Base-by-base conservation (phyloP, 1,139 yeast genomes). In the Taphrina wiesneri region DNA sequence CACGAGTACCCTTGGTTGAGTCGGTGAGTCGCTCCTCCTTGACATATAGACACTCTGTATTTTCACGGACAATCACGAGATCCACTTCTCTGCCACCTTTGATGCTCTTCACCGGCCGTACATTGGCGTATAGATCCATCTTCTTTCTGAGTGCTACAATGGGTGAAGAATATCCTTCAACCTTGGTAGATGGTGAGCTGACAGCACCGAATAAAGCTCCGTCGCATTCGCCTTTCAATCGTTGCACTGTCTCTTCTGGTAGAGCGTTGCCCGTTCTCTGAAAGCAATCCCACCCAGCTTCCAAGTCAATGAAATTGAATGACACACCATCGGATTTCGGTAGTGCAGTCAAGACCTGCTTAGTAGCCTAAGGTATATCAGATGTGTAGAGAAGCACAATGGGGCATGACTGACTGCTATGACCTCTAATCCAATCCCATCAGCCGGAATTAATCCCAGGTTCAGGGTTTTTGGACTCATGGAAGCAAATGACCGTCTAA, bases 141-240 rank as follows among this genome's bases (percentile, higher is more conserved):
- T 88, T 90, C 84, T 92, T 93, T 81, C 99, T 87, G 76, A 93
- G 83, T 17, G 98, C 99, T 63, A 93, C 99, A 77, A 93, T 93
- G 72, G 99, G 99, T 36, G 98, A 92, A 25, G 97, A 90, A 80
- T 93, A 93, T 62, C 99, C 99, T 67, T 84, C 96, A 64, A 93
- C 98, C 80, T 92, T 92, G 71, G 86, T 85, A 61, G 96, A 83
- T 71, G 99, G 99, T 25, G 98, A 91, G 61, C 65, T 74, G 59
- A 93, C 99, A 63, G 99, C 96, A 72, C 99, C 99, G 74, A 93
- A 93, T 69, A 93, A 82, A 15, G 98, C 99, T 80, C 97, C 98
- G 74, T 93, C 96, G 78, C 99, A 93, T 72, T 88, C 87, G 54
- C 81, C 80, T 75, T 87, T 83, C 76, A 93, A 85, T n/a, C 84